Evolutionary conservation across 345 rosid species (phyloP).

Genomic region (Salix udensis): DNA sequence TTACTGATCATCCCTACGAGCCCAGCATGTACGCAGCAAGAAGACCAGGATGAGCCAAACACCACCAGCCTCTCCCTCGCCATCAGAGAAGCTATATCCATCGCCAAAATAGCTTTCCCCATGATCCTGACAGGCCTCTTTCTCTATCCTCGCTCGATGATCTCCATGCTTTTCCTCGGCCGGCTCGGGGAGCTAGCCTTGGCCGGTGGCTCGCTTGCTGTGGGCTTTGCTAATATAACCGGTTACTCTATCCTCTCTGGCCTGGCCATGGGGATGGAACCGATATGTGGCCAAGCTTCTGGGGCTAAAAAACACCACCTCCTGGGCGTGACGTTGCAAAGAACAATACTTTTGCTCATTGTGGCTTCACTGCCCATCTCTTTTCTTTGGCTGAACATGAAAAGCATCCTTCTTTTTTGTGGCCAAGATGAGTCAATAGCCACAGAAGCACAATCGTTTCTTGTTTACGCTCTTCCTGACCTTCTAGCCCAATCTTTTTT

Average conservation of each 20-base stretch:
- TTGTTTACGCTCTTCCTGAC: constrained; percentile 73
- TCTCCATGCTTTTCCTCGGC: constrained; percentile 78
- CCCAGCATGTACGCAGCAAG: not conserved
- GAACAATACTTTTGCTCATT: constrained; percentile 58
- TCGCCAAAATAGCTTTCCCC: constrained; percentile 58
- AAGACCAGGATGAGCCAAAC: constrained; percentile 4
- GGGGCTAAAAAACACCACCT: constrained; percentile 62
- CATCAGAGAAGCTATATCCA: constrained; percentile 46
- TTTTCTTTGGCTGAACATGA: constrained; percentile 74
- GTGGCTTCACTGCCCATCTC: constrained; percentile 57
- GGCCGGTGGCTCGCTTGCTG: constrained; percentile 85
- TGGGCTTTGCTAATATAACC: constrained; percentile 83
- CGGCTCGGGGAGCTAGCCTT: constrained; percentile 61
- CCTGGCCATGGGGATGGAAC: constrained; percentile 86
- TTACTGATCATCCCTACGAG: constrained; percentile 1
- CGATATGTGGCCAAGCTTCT: constrained; percentile 82
- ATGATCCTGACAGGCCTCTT: constrained; percentile 66
- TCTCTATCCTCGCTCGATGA: constrained; percentile 78
- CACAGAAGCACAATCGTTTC: constrained; percentile 55
- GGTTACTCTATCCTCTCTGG: constrained; percentile 90
- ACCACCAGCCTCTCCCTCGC: constrained; percentile 27
- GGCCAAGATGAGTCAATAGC: constrained; percentile 65
- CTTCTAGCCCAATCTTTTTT: constrained; percentile 70
- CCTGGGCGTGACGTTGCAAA: constrained; percentile 61
- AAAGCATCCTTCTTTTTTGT: constrained; percentile 44